These are phyloP conservation scores for Sporothrix phasma DNA, from an alignment of 2,329 filamentous ascomycete genomes.

Conservation along the genomic window DNA sequence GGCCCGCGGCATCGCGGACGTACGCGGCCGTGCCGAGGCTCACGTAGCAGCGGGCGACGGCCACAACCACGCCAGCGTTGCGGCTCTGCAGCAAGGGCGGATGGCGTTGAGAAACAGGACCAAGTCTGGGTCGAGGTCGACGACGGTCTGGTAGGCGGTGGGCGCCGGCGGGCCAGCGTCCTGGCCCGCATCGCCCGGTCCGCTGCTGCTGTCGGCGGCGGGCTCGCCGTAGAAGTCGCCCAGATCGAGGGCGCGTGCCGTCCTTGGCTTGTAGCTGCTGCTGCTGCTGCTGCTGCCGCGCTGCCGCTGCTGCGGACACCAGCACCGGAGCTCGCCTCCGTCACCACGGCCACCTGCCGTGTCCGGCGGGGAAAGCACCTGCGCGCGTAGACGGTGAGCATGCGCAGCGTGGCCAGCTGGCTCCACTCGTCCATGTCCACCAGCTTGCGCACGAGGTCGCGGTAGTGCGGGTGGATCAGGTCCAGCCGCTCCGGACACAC, in stretches of 20 bases:
- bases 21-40: constrained; percentile 75
- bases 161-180: constrained; percentile 19
- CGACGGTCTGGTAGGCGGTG: constrained; percentile 41
- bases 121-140: constrained; percentile 70
- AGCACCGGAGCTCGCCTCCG: no score
- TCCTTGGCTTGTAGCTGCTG: constrained; percentile 28
- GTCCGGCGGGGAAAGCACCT: constrained; percentile 73
- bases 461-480: constrained; percentile 83
- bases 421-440: constrained; percentile 99
- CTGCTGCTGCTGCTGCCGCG: neutral
- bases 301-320: neutral
- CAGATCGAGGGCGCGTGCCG: constrained; percentile 29
- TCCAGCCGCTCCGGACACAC: constrained; percentile 82
- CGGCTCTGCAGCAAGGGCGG: constrained; percentile 82
- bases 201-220: constrained; percentile 24
- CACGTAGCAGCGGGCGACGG: constrained; percentile 74
- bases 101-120: constrained; percentile 70
- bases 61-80: constrained; percentile 85
- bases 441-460: constrained; percentile 72
- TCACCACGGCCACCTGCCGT: constrained; percentile 32
- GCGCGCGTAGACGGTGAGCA: constrained; percentile 77
- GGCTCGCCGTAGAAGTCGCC: constrained; percentile 77
- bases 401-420: constrained; percentile 69
- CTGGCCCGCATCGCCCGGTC: constrained; percentile 21
- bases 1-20: constrained; percentile 65